phyloP scores from a whole-genome alignment of 805 yeast species.

The Metschnikowia dekortorum region DNA sequence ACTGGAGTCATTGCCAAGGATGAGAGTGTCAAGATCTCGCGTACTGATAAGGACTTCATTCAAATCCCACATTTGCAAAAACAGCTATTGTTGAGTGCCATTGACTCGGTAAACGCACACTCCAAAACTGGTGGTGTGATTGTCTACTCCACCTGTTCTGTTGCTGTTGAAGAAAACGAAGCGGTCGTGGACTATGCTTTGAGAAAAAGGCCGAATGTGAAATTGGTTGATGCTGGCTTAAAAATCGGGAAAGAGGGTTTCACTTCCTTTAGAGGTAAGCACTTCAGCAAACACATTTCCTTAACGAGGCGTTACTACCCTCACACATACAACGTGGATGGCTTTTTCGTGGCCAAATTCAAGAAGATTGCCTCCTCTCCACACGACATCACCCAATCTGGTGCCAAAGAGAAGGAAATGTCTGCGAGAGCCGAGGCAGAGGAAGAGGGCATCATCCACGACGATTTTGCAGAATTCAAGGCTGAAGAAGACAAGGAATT shows the following conservation, averaged over 20 bases:
- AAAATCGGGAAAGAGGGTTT: conserved; percentile 96
- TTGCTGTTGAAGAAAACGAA: conserved; percentile 97
- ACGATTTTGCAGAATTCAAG: conserved; percentile 81
- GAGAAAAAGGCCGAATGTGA: conserved; percentile 93
- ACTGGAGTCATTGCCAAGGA: conserved; percentile 99
- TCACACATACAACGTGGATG: conserved; percentile 97
- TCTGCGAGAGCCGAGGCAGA: conserved; percentile 77
- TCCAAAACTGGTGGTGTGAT: conserved; percentile 90
- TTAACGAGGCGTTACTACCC: conserved; percentile 96
- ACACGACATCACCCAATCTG: conserved; percentile 79
- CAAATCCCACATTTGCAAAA: conserved; percentile 96
- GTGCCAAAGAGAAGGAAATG: conserved; percentile 80
- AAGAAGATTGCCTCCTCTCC: conserved; percentile 85
- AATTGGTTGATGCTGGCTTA: conserved; percentile 86
- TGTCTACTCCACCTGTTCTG: conserved; percentile 97
- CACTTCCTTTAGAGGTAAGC: conserved; percentile 89
- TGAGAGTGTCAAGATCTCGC: conserved; percentile 84
- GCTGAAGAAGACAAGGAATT: conserved; percentile 69
- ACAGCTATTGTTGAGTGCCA: conserved; percentile 88
- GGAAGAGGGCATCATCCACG: conserved; percentile 78
- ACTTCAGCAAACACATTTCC: conserved; percentile 69
- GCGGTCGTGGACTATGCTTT: conserved; percentile 97
- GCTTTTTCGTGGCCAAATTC: conserved; percentile 96
- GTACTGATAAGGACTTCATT: conserved; percentile 94
- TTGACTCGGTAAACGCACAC: conserved; percentile 93